phyloP scores from a whole-genome alignment of 2,329 filamentous ascomycete genomes.

The Aspergillus brunneoviolaceus region DNA sequence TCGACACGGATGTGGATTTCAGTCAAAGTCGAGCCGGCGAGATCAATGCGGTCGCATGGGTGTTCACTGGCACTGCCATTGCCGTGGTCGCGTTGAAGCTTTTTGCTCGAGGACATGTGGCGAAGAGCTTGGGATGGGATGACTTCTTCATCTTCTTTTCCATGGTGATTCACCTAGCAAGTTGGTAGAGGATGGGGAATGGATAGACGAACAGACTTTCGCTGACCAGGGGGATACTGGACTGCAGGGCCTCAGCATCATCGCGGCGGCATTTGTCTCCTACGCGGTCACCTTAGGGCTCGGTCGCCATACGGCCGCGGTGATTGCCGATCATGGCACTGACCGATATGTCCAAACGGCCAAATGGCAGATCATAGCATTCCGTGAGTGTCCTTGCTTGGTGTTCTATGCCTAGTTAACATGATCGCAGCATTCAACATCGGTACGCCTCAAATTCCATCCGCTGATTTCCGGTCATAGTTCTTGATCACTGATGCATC shows the following conservation, averaged over 20 bases:
- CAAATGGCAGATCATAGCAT: conserved; percentile 29
- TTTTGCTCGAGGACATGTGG: conserved; percentile 15
- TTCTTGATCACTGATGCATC: no score
- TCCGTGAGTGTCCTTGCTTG: conserved; percentile 13
- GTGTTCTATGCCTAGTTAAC: neutral
- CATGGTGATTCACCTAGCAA: conserved; percentile 15
- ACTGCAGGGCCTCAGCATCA: conserved; percentile 25
- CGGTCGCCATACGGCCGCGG: conserved; percentile 27
- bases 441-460: conserved; percentile 4
- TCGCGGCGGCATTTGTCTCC: conserved; percentile 26
- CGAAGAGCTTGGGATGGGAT: conserved; percentile 27
- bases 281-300: conserved; percentile 26
- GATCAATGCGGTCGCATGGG: conserved; percentile 25
- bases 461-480: neutral
- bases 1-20: conserved; percentile 20
- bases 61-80: conserved; percentile 26
- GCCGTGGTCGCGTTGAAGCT: conserved; percentile 24
- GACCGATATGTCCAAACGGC: conserved; percentile 18
- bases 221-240: neutral
- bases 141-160: conserved; percentile 33
- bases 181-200: no score
- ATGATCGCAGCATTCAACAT: conserved; percentile 24
- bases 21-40: conserved; percentile 20
- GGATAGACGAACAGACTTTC: no score
- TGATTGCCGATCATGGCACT: conserved; percentile 24